Evolutionary conservation across 2,329 filamentous ascomycete genomes (phyloP).

Genomic region (Stromatinia cepivora): DNA sequence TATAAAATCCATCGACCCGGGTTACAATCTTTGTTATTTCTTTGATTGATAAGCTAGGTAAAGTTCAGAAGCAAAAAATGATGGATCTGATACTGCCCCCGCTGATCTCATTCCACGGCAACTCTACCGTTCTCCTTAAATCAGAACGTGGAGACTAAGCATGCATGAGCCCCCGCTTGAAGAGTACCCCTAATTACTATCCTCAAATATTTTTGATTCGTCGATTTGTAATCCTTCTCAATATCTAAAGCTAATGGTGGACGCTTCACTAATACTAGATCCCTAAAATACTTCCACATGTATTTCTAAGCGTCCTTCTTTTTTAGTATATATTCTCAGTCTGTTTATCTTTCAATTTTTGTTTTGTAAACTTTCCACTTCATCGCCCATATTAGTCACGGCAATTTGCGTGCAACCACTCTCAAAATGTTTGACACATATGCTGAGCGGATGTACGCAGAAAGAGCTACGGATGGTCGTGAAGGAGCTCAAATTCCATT

Average conservation of each 20-base stretch:
- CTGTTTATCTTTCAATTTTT: not conserved
- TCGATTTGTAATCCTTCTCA: constrained; percentile 1
- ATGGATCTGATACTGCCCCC: not conserved
- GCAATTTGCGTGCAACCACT: constrained; percentile 14
- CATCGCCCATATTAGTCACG: not conserved
- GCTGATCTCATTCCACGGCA: constrained; percentile 1
- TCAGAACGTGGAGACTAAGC: constrained; percentile 3
- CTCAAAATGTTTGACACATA: constrained; percentile 35
- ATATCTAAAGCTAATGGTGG: constrained; percentile 1
- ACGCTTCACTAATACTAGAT: not conserved
- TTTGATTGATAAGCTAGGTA: constrained; percentile 20
- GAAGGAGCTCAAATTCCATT: constrained; percentile 33
- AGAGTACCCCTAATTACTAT: not conserved
- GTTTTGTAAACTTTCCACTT: not conserved
- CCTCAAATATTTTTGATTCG: not conserved
- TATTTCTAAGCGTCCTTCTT: not conserved
- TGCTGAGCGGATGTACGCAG: constrained; percentile 34
- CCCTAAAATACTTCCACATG: not conserved
- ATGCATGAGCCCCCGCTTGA: not conserved
- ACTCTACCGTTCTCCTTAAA: not conserved
- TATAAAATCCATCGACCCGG: not conserved
- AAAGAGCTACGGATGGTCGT: constrained; percentile 25
- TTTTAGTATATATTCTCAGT: not conserved
- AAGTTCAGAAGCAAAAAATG: constrained; percentile 8
- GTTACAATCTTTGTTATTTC: not conserved